These are phyloP conservation scores for Hymenoscyphus linearis DNA, from an alignment of 2,329 filamentous ascomycete species.

Conservation along the genomic window DNA sequence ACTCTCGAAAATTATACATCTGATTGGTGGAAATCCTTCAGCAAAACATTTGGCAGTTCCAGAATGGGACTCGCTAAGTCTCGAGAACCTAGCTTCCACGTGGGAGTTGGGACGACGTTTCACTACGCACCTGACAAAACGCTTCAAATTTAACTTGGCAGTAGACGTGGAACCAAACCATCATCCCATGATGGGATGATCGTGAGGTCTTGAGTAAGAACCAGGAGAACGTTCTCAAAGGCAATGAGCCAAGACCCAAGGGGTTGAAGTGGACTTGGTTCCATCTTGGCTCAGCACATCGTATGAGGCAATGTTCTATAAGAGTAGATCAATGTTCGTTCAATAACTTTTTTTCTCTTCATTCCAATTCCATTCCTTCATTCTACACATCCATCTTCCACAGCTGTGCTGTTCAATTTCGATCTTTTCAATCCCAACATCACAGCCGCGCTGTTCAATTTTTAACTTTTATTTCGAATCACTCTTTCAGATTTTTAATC, in stretches of 20 bases:
- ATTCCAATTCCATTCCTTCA: slow-evolving; percentile 1
- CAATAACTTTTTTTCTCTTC: neutral
- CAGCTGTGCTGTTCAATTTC: slow-evolving; percentile 7
- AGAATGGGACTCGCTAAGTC: neutral
- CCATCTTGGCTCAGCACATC: neutral
- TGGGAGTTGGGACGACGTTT: neutral
- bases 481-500: neutral
- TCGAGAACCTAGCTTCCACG: neutral
- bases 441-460: slow-evolving; percentile 7
- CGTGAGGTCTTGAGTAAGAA: neutral
- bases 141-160: neutral
- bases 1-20: neutral
- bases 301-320: neutral
- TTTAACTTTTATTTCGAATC: neutral
- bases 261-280: neutral
- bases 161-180: neutral
- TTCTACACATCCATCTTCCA: neutral
- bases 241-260: neutral
- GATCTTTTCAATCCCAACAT: slow-evolving; percentile 1
- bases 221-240: neutral
- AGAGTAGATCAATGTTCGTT: neutral
- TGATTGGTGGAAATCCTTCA: neutral
- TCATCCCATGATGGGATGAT: neutral
- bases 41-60: neutral
- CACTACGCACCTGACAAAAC: neutral